Conservation (phyloP, 805 yeast species). For the Aciculoconidium aculeatum region DNA sequence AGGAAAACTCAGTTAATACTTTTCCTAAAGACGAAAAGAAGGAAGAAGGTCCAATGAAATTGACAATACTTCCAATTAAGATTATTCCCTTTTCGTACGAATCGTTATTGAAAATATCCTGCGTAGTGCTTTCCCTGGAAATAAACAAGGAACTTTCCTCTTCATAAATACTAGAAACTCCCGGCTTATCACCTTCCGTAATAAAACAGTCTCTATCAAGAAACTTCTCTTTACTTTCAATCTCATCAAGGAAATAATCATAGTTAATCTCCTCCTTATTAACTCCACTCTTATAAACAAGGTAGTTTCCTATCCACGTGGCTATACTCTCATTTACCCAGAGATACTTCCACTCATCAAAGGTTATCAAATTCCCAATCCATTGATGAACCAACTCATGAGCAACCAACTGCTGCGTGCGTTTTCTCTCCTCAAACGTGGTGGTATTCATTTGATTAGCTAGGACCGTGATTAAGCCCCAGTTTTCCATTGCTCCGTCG, state of each 20-base stretch:
- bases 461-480: slow-evolving; percentile 61
- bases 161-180: slow-evolving; percentile 29
- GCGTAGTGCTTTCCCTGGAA: slow-evolving; percentile 17
- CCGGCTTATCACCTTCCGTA: slow-evolving; percentile 10
- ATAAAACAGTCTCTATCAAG: slow-evolving; percentile 32
- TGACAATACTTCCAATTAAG: slow-evolving; percentile 47
- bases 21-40: slow-evolving; percentile 29
- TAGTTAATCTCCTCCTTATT: slow-evolving; percentile 8
- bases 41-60: slow-evolving; percentile 29
- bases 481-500: slow-evolving; percentile 80
- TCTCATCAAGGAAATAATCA: slow-evolving; percentile 10
- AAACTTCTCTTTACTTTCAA: slow-evolving; percentile 18
- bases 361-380: slow-evolving; percentile 65
- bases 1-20: slow-evolving; percentile 30
- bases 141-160: slow-evolving; percentile 27
- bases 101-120: slow-evolving; percentile 44
- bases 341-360: slow-evolving; percentile 60
- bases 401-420: slow-evolving; percentile 50
- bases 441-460: slow-evolving; percentile 37
- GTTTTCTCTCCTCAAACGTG: slow-evolving; percentile 20
- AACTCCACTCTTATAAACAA: slow-evolving; percentile 22
- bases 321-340: slow-evolving; percentile 82
- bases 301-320: slow-evolving; percentile 57
- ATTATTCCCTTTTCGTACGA: slow-evolving; percentile 59
- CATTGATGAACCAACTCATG: slow-evolving; percentile 80